A percentile compares a stretch with the other conserved stretches of the same genome.
Evolutionary conservation across 495 filamentous ascomycete species (phyloP).

Genomic region (Hyphodiscus hymeniophilus): DNA sequence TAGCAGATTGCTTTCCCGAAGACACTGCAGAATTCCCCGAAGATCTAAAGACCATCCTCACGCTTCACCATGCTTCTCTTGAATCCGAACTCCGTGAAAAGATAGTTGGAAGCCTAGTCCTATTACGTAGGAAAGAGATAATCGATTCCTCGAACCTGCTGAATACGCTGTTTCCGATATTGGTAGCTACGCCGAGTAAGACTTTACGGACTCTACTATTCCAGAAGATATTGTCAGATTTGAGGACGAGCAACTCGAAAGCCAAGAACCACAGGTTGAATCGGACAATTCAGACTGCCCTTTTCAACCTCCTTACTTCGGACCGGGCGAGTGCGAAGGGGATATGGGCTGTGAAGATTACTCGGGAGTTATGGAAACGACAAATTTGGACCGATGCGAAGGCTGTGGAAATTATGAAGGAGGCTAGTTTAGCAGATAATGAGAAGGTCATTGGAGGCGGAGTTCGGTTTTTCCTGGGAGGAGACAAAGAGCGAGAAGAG

Average conservation of each 20-base stretch:
- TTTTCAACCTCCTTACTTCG: constrained; percentile 82
- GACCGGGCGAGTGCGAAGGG: constrained; percentile 79
- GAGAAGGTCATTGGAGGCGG: constrained; percentile 84
- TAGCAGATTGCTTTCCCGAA: constrained; percentile 85
- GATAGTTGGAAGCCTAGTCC: constrained; percentile 80
- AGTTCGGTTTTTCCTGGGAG: constrained; percentile 90
- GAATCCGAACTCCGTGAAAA: constrained; percentile 84
- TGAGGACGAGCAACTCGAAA: constrained; percentile 78
- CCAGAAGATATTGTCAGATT: constrained; percentile 83
- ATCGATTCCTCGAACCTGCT: constrained; percentile 76
- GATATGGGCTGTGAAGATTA: constrained; percentile 89
- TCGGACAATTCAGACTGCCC: constrained; percentile 79
- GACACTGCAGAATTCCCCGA: constrained; percentile 69
- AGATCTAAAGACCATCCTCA: constrained; percentile 72
- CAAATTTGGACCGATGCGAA: constrained; percentile 85
- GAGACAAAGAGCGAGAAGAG: constrained; percentile 90
- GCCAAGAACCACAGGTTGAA: constrained; percentile 86
- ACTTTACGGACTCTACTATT: constrained; percentile 75
- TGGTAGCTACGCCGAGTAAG: constrained; percentile 81
- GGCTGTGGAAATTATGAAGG: constrained; percentile 90
- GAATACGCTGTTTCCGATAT: constrained; percentile 85
- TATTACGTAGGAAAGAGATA: constrained; percentile 84
- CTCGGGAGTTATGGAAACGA: constrained; percentile 79
- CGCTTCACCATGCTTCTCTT: constrained; percentile 69
- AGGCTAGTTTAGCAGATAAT: constrained; percentile 72